Evolutionary conservation across 768 basidiomycete species (phyloP), one percentile per base, ranked within the genome.

Genomic region (Mycena olivaceomarginata): DNA sequence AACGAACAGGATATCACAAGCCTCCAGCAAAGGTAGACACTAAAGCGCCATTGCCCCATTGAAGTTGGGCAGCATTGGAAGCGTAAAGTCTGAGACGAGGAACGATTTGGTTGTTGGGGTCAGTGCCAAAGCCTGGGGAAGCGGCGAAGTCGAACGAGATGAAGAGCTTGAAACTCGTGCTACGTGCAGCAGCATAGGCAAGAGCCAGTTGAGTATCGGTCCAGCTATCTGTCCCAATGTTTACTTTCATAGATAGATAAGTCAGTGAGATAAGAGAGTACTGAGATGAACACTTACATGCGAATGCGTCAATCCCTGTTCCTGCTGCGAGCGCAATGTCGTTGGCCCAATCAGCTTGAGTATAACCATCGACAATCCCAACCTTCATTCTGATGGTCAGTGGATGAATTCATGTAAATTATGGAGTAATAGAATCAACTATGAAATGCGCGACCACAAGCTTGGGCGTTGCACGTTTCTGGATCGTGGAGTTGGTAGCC

Each of bases 291-390:
- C 60, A 39, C 60, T 62, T 40, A 62, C 60, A 43, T 18, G 73
- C 73, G 64, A 75, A 75, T 46, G 66, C 73, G 25, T 75, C 73
- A n/a, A 75, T 75, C 40, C 73, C 73, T 40, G 73, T 68, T 16
- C 40, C 66, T 15, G 39, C 3, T 22, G 73, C 73, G 48, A 75
- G 73, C 59, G 66, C 45, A 31, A 75, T 75, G 43, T 75, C 74
- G 67, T 68, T 63, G 39, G 67, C 40, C 62, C 62, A 64, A 22
- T 64, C 62, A 64, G 62, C 18, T 40, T 64, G 62, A 43, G 62
- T 64, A 22, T 64, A 64, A 12, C 62, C 62, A 64, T 64, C 62
- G 13, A 64, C 62, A n/a, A 64, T 43, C 39, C 62, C 62, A 22
- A 64, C 62, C 62, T 64, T 40, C 20, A 43, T 22, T n/a, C 10